Percentiles rank a stretch among this genome's conserved stretches.
Conservation (phyloP, 2,329 filamentous ascomycete genomes). For the Elsinoe ampelina region DNA sequence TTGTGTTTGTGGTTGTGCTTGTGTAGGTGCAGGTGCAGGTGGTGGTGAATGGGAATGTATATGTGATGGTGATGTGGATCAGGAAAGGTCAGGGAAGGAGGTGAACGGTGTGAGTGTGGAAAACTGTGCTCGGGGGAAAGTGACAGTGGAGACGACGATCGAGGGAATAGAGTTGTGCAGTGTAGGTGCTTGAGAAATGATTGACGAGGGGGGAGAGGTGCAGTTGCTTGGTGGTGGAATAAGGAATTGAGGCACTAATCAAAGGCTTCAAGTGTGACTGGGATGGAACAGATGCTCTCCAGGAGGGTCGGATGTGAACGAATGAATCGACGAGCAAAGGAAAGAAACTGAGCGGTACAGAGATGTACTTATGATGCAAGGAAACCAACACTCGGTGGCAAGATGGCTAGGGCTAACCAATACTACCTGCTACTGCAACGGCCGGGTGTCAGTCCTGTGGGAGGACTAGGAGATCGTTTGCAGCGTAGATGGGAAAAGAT, state of each 20-base stretch:
- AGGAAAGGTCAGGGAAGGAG: constrained; percentile 73
- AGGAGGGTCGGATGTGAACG: constrained; percentile 37
- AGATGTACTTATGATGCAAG: not conserved
- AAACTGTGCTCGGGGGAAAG: constrained; percentile 43
- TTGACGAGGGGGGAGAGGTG: constrained; percentile 53
- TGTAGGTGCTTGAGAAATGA: constrained; percentile 56
- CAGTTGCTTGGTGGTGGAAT: constrained; percentile 66
- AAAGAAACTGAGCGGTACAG: not conserved
- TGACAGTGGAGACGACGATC: constrained; percentile 72
- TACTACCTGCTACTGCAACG: constrained; percentile 2
- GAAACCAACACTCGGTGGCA: not conserved
- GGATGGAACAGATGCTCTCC: constrained; percentile 43
- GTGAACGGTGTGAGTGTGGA: constrained; percentile 54
- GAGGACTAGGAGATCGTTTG: not conserved
- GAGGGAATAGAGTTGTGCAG: constrained; percentile 66
- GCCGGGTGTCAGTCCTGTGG: not conserved
- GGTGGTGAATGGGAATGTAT: constrained; percentile 64
- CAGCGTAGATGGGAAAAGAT: not conserved
- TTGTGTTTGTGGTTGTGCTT: constrained; percentile 45
- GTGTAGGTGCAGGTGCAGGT: constrained; percentile 75
- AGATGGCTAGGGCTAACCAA: constrained; percentile 5
- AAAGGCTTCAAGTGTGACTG: constrained; percentile 62
- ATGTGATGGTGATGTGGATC: constrained; percentile 75
- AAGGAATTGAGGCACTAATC: constrained; percentile 56
- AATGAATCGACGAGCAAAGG: constrained; percentile 1